phyloP scores from a whole-genome alignment of 768 basidiomycete genomes.

The Leccinum barrowsii region DNA sequence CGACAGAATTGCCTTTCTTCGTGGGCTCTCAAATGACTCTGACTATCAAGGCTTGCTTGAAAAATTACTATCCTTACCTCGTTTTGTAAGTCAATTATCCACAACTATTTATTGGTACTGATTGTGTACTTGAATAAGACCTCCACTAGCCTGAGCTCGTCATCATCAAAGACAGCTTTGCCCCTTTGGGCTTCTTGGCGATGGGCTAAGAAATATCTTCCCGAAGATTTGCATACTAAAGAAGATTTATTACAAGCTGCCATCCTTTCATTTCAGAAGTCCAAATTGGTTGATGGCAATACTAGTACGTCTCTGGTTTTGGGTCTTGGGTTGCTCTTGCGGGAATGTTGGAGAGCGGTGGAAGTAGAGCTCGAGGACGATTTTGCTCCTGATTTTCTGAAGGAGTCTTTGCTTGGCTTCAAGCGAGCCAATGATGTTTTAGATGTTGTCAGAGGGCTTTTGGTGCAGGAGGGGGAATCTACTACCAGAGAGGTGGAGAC shows the following conservation, averaged over 20 bases:
- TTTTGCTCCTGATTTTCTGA: neutral
- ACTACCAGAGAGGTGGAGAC: too few species aligned
- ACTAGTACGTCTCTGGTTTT: neutral
- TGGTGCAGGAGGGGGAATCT: neutral
- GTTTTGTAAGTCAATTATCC: too few species aligned
- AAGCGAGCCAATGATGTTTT: neutral
- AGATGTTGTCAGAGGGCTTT: neutral
- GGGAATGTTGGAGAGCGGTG: neutral
- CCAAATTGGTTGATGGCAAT: neutral
- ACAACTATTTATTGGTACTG: too few species aligned
- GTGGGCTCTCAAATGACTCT: neutral
- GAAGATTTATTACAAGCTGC: neutral
- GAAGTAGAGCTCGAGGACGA: neutral
- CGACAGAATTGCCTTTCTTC: neutral
- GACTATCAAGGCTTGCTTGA: neutral
- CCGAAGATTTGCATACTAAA: neutral
- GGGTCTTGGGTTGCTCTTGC: neutral
- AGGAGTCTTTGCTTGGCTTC: neutral
- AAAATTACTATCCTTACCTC: neutral
- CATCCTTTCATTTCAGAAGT: neutral
- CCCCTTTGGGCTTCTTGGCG: neutral
- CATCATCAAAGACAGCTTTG: neutral
- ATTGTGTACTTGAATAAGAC: neutral
- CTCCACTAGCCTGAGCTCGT: neutral
- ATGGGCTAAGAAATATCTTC: neutral